Evolutionary conservation across 1,284 basidiomycete species (phyloP), one percentile per base, ranked within the genome.

Genomic region (Austroboletus niveus): DNA sequence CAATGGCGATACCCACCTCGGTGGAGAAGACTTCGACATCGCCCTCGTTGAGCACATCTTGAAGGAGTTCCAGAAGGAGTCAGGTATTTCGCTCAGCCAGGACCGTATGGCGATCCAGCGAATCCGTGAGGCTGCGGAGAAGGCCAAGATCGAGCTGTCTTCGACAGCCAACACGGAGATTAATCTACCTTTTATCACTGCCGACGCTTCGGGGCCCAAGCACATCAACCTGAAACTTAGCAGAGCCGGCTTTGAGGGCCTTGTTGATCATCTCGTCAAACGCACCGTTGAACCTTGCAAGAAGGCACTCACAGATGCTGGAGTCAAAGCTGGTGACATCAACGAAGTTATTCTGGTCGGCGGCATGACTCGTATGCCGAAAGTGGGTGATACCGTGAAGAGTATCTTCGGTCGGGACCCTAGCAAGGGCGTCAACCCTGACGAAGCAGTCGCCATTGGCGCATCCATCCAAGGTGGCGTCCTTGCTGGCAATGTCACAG

Each of bases 31-130:
- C 75, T 98, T 98, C 66, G 94, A 98, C 69, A 89, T 97, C 60
- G 75, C 86, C 43, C 84, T 98, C 39, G 89, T 98, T 62, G 84
- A 97, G 63, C 77, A 93, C 75, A 80, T 99, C 66, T 75, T 98
- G 49, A 78, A 81, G 56, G 90, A 94, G 72, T 98, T 98, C 87
- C 92, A 98, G 85, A 96, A 95, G 78, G 87, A 95, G 70, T 79
- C 79, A 8, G 90, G 92, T 48, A 79, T 90, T 58, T 89, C 94
- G 69, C 83, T 98, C 43, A 79, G 78, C 62, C 77, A 81, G 60
- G 96, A 99, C 72, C 83, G 89, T 51, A 97, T 98, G 89, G 94
- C 96, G n/a, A 93, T 99, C 63, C 96, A 98, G 74, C 94, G 96
- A 76, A 93, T 99, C 62, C 92, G 96, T 69, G 96, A 98, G 74